Conservation (phyloP, 768 basidiomycete species). For the Mrakia frigida region DNA sequence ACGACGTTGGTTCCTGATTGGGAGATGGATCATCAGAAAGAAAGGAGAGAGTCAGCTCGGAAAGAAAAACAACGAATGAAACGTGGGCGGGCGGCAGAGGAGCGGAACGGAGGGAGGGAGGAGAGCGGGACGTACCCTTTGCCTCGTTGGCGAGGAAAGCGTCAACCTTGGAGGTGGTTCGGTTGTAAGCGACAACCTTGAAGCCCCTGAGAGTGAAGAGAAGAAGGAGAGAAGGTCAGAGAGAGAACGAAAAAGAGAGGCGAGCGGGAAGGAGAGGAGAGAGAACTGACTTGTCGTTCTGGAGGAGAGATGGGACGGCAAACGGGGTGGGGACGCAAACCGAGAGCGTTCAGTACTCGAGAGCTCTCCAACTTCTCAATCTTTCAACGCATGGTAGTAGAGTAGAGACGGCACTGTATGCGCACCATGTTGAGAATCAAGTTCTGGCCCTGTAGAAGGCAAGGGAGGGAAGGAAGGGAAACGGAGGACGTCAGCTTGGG, state of each 20-base stretch:
- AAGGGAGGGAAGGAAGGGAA: neutral
- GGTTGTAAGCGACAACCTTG: slow-evolving; percentile 93
- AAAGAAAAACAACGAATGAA: neutral
- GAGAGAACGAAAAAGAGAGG: neutral
- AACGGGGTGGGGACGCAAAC: neutral
- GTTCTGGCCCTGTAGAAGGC: slow-evolving; percentile 65
- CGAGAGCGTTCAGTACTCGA: neutral
- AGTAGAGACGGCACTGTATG: slow-evolving; percentile 3
- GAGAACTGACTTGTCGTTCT: slow-evolving; percentile 72
- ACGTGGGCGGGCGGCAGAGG: neutral
- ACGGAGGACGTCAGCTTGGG: slow-evolving; percentile 8
- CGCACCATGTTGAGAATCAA: slow-evolving; percentile 78
- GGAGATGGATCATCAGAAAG: slow-evolving; percentile 31
- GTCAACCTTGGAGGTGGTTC: slow-evolving; percentile 94
- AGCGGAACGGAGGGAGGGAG: neutral
- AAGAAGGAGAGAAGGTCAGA: neutral
- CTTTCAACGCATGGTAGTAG: neutral
- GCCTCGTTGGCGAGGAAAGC: slow-evolving; percentile 93
- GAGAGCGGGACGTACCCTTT: slow-evolving; percentile 63
- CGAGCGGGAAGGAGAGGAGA: neutral
- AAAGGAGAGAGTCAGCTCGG: neutral
- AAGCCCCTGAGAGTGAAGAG: slow-evolving; percentile 57
- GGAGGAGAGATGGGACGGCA: neutral
- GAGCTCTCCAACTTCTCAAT: neutral
- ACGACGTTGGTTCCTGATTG: slow-evolving; percentile 81